phyloP scores from a whole-genome alignment of 2,329 filamentous ascomycete species.

The Aspergillus pseudonomiae region DNA sequence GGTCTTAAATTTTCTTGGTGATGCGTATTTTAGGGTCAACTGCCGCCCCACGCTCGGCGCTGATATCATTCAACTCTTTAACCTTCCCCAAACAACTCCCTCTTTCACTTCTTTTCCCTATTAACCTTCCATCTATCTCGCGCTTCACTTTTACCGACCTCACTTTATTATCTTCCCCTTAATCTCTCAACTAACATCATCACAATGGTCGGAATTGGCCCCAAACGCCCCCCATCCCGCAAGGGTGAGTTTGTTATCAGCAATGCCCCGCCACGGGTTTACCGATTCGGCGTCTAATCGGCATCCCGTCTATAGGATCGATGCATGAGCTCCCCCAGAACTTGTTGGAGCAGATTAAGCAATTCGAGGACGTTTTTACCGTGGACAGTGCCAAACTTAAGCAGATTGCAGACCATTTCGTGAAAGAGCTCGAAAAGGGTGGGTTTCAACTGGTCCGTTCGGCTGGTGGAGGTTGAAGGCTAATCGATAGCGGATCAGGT shows the following conservation, averaged over 20 bases:
- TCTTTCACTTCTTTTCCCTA: conserved; percentile 13
- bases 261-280: conserved; percentile 12
- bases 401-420: conserved; percentile 85
- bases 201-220: conserved; percentile 67
- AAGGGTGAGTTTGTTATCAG: conserved; percentile 64
- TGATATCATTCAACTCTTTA: conserved; percentile 3
- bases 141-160: neutral
- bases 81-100: neutral
- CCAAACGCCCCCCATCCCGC: conserved; percentile 67
- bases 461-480: neutral
- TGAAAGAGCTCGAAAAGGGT: conserved; percentile 86
- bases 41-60: conserved; percentile 13
- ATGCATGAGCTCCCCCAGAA: conserved; percentile 89
- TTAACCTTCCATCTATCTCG: conserved; percentile 3
- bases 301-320: conserved; percentile 62
- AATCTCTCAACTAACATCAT: conserved; percentile 15
- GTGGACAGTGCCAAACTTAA: conserved; percentile 81
- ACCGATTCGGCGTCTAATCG: conserved; percentile 13
- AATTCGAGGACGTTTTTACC: conserved; percentile 81
- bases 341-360: conserved; percentile 77
- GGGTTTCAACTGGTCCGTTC: conserved; percentile 25
- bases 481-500: conserved; percentile 53
- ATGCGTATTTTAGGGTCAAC: conserved; percentile 2
- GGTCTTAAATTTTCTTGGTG: conserved; percentile 10
- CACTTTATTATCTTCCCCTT: conserved; percentile 7